Base-by-base conservation (phyloP, 1,139 yeast species). In the Hemisphaericaspora xylanilytica region DNA sequence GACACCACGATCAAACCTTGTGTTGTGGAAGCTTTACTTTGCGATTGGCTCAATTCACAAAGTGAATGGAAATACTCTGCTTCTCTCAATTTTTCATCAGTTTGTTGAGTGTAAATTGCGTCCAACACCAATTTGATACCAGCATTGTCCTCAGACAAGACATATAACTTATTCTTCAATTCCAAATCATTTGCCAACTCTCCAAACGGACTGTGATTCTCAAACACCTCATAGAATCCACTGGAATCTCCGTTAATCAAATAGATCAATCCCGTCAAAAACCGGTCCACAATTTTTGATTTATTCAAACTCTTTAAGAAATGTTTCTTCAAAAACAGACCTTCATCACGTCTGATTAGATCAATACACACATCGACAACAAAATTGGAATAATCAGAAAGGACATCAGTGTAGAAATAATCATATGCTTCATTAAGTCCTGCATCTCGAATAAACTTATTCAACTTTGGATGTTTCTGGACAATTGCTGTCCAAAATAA, bases 41-140 rank as follows among this genome's bases (percentile, higher is more conserved):
- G 63, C 10, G 52, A 40, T 33, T 56, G 54, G 4, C 65, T 55
- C 31, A 67, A 53, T 33, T 53, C 52, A 4, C 71, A 58, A 29
- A 70, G 58, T 17, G 61, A 51, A 47, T 69, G 73, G 46, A 48
- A 70, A 49, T 67, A 70, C 25, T 59, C 55, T 1, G 67, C 56
- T 39, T 58, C 56, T 29, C 24, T 29, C 15, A 29, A 29, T 10
- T 17, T n/a, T 30, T 30, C 12, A 24, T 48, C 43, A 1, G 41
- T 15, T 11, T 48, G 47, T 5, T 44, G 40, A 14, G 42, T 35
- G 36, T 53, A 55, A n/a, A 62, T 49, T 1, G 56, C 40, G 14
- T 50, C 43, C 35, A 62, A 50, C 31, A 64, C 61, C 1, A 39
- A 29, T 15, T 45, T 46, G 8, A 63, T 50, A 13, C 42, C 41